Base-by-base conservation (phyloP, 768 basidiomycete species). In the Panaeolus papilionaceus region DNA sequence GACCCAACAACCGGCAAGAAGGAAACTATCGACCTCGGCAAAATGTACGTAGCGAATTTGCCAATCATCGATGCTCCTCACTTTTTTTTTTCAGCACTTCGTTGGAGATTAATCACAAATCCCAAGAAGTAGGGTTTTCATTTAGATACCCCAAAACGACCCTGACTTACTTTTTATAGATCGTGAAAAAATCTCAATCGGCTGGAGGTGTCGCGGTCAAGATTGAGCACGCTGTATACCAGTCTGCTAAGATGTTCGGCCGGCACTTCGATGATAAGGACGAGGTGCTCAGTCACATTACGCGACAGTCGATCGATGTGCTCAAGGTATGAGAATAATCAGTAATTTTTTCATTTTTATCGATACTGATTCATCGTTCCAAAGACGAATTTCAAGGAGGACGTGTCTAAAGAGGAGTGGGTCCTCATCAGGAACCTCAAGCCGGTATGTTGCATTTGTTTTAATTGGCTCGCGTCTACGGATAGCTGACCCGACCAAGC, bases 191-290 rank as follows among this genome's bases (percentile, higher is more conserved):
- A 79, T 84, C 90, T 2, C 95, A 98, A 78, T 90, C 94, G n/a
- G 97, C 95, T 73, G 96, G 87, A 61, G 97, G 98, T 75, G 96
- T 98, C 14, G 97, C 98, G 0, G 93, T 99, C 72, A 99, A 99
- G 86, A 98, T 99, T 68, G 98, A 99, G 78, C 93, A 97, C 77
- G 96, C 96, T 3, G 92, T 96, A 11, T 96, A 99, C 78, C 93
- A 98, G 80, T 92, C 93, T 28, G 90, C 95, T 37, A 97, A 96
- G 80, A 92, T 95, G 89, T 98, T 93, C 75, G 96, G 96, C 5
- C 89, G 96, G 71, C 97, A 98, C 80, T 98, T 96, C 75, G 92
- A 93, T 73, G 96, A 98, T 58, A 94, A 97, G 80, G 96, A 99
- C 76, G 98, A 98, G 72, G 77, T 98, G 44, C 84, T 96, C 64